Evolutionary conservation across 257 asterid genomes (phyloP).

Genomic region (Lavandula angustifolia): DNA sequence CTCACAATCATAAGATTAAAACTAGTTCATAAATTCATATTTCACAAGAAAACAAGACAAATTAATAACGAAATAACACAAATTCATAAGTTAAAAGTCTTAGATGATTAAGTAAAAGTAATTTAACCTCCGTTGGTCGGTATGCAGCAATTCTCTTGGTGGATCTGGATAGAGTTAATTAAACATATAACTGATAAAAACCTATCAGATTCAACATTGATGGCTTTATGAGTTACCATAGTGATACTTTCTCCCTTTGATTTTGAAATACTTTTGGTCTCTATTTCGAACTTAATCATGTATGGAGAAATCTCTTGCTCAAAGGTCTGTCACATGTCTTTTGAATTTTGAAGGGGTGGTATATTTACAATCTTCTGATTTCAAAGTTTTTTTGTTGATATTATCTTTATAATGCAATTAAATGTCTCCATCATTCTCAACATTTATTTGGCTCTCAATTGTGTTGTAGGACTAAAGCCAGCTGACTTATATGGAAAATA

Average conservation of each 20-base stretch:
- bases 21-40: too few relatives aligned
- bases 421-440: neutral
- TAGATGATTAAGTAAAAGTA: too few relatives aligned
- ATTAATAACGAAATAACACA: too few relatives aligned
- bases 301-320: constrained; percentile 7
- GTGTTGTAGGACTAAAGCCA: constrained; percentile 55
- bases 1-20: too few relatives aligned
- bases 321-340: neutral
- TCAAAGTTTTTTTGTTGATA: neutral
- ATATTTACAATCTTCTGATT: constrained; percentile 2
- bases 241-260: neutral
- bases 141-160: neutral
- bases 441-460: constrained; percentile 14
- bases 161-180: constrained; percentile 7
- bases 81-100: too few relatives aligned
- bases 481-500: constrained; percentile 53
- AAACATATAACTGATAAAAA: neutral
- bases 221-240: constrained; percentile 7
- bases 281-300: neutral
- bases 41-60: too few relatives aligned
- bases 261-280: neutral
- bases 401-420: constrained; percentile 6
- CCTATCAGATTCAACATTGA: neutral
- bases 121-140: neutral
- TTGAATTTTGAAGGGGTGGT: constrained; percentile 13